Percentiles rank a stretch among this genome's conserved stretches.
Conservation (phyloP, 805 yeast species). For the Lipomyces yamadae region DNA sequence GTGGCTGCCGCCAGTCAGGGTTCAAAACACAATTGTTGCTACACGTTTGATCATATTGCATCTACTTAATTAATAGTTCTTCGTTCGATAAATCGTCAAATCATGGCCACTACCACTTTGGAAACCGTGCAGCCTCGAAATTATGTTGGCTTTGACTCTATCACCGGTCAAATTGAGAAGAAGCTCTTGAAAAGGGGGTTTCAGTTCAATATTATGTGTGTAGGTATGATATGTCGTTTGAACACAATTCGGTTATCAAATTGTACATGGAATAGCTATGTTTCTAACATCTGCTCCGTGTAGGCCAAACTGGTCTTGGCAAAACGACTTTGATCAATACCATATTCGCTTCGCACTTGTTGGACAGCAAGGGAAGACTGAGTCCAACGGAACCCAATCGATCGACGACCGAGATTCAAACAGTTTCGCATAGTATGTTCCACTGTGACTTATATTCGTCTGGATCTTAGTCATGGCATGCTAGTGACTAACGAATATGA, state of each 20-base stretch:
- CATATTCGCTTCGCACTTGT: constrained; percentile 79
- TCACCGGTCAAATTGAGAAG: constrained; percentile 92
- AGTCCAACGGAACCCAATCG: constrained; percentile 71
- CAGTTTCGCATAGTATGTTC: constrained; percentile 41
- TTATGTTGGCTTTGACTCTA: constrained; percentile 96
- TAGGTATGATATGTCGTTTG: constrained; percentile 51
- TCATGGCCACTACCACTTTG: constrained; percentile 10
- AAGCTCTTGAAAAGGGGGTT: constrained; percentile 90
- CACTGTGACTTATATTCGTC: not conserved
- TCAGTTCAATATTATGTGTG: constrained; percentile 91
- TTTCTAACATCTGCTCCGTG: not conserved
- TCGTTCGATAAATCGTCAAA: not conserved
- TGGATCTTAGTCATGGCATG: not conserved
- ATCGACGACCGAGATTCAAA: constrained; percentile 57
- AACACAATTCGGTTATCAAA: not conserved
- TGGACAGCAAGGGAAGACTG: constrained; percentile 74
- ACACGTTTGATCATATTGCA: not conserved
- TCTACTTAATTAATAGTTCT: not conserved
- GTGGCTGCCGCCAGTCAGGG: no score
- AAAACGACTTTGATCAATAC: constrained; percentile 92
- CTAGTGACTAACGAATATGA: not conserved
- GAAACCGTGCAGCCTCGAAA: constrained; percentile 59
- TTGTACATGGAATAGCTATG: no score
- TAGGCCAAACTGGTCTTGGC: constrained; percentile 81
- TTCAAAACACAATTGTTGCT: not conserved